These are phyloP conservation scores for Mucor ambiguus DNA, from an alignment of 371 early-diverging fungal genomes.

Conservation along the genomic window DNA sequence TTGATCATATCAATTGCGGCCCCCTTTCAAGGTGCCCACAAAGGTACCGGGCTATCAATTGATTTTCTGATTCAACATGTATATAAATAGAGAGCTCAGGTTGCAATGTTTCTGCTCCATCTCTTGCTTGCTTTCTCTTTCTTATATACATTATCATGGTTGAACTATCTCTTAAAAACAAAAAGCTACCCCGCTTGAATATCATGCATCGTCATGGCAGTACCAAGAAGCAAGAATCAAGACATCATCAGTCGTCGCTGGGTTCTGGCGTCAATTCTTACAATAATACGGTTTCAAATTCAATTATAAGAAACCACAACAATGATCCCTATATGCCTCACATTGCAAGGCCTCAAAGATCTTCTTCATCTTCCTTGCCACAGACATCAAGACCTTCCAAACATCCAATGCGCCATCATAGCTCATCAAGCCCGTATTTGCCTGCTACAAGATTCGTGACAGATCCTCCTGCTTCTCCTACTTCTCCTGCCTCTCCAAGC, in stretches of 20 bases:
- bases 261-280: background rate
- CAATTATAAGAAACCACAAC: background rate
- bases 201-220: background rate
- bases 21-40: slow-evolving; percentile 3
- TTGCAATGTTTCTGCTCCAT: background rate
- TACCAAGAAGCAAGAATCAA: background rate
- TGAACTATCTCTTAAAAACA: background rate
- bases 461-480: background rate
- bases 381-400: background rate
- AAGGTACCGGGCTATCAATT: slow-evolving; percentile 7
- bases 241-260: background rate
- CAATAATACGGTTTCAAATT: background rate
- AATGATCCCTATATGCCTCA: slow-evolving; percentile 15
- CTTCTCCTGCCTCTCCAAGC: background rate
- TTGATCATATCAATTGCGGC: background rate
- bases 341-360: background rate
- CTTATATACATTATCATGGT: background rate
- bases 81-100: background rate
- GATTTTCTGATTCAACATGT: background rate
- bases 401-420: background rate
- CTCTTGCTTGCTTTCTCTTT: background rate
- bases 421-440: background rate
- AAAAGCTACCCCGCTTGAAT: background rate
- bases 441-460: background rate
- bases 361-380: background rate